Conservation (phyloP, 345 rosid species). For the Populus euphratica region DNA sequence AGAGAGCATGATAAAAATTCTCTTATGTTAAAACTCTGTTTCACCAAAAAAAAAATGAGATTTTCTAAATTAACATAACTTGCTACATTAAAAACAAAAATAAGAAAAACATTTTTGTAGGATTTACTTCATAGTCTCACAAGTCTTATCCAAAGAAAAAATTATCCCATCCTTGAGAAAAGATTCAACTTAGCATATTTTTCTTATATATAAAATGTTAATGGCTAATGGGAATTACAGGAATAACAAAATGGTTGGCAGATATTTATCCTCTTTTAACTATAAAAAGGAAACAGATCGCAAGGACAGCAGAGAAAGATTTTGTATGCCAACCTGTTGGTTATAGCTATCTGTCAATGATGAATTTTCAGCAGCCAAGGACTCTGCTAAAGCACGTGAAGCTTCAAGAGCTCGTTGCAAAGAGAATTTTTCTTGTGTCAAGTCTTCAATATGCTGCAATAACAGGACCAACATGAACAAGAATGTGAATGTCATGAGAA, state of each 20-base stretch:
- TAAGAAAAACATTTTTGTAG: not conserved
- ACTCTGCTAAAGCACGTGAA: constrained; percentile 82
- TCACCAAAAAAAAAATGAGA: not conserved
- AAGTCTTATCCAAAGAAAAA: not conserved
- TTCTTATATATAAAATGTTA: not conserved
- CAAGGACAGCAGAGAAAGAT: not conserved
- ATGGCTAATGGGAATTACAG: not conserved
- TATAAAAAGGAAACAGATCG: not conserved
- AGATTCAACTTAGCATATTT: not conserved
- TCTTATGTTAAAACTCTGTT: not conserved
- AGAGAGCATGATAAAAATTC: not conserved
- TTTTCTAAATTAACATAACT: not conserved
- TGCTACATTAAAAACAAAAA: not conserved
- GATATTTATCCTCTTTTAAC: not conserved
- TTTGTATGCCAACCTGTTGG: constrained; percentile 62
- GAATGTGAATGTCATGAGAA: not conserved
- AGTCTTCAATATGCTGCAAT: constrained; percentile 92
- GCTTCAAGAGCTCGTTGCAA: constrained; percentile 97
- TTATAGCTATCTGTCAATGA: constrained; percentile 86
- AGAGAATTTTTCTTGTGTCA: constrained; percentile 92
- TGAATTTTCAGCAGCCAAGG: constrained; percentile 94
- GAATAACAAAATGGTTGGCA: not conserved
- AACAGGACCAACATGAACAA: constrained; percentile 7
- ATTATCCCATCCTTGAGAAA: not conserved
- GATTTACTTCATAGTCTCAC: not conserved